A percentile compares a stretch with the other conserved stretches of the same genome.
phyloP scores from a whole-genome alignment of 2,329 filamentous ascomycete genomes.

The Colletotrichum neosansevieriae region DNA sequence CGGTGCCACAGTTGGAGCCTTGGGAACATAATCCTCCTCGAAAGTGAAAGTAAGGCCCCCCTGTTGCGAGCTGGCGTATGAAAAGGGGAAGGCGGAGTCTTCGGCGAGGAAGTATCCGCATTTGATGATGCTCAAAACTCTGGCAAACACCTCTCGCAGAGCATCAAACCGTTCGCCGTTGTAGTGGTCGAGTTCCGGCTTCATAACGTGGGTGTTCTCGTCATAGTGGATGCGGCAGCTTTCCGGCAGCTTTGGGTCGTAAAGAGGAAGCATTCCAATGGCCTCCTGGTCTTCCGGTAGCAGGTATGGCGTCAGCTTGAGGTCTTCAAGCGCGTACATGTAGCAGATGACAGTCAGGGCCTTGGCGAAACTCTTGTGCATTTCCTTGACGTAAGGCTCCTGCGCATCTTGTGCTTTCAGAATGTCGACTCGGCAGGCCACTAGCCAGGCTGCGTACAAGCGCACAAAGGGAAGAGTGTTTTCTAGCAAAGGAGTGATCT shows the following conservation, averaged over 20 bases:
- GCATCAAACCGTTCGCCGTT: constrained; percentile 15
- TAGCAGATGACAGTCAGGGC: constrained; percentile 63
- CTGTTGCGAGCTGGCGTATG: constrained; percentile 22
- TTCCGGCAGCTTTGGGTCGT: constrained; percentile 52
- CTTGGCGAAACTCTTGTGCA: constrained; percentile 60
- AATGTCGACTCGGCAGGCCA: constrained; percentile 59
- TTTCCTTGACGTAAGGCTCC: constrained; percentile 58
- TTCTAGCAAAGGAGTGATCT: constrained; percentile 53
- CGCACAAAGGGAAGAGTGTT: constrained; percentile 65
- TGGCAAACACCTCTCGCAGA: constrained; percentile 49
- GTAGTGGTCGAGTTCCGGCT: constrained; percentile 55
- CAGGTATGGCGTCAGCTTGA: constrained; percentile 60
- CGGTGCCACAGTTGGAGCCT: neutral
- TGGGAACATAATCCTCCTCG: constrained; percentile 29
- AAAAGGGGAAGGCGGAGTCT: constrained; percentile 31
- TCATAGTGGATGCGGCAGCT: constrained; percentile 55
- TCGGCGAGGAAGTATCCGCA: constrained; percentile 63
- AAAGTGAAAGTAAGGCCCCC: constrained; percentile 33
- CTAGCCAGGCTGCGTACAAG: constrained; percentile 67
- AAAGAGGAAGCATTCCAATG: constrained; percentile 58
- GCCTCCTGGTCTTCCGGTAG: constrained; percentile 64
- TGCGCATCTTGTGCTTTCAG: constrained; percentile 59
- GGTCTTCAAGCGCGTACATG: constrained; percentile 53
- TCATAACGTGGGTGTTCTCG: constrained; percentile 50
- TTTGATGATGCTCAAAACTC: constrained; percentile 61